Percentiles rank a stretch among this genome's conserved stretches.
These are phyloP conservation scores for Marasmius sp. DNA, from an alignment of 1,284 basidiomycete genomes.

Conservation along the genomic window DNA sequence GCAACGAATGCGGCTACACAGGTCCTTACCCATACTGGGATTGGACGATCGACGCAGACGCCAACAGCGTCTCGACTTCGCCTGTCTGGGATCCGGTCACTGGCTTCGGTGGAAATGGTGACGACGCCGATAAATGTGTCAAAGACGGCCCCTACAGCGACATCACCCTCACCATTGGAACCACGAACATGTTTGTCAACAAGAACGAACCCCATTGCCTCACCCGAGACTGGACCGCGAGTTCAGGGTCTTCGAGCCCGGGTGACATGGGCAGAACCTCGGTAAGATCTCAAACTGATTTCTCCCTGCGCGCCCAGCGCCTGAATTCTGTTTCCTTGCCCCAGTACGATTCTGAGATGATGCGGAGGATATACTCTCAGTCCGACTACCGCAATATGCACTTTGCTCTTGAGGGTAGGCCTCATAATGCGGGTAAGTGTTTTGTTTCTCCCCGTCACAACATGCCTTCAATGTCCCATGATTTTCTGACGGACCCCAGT, in stretches of 20 bases:
- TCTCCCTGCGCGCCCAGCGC: not conserved
- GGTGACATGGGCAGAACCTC: not conserved
- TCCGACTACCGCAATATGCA: not conserved
- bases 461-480: not conserved
- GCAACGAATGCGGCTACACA: not conserved
- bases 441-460: not conserved
- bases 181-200: not conserved
- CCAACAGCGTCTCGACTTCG: not conserved
- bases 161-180: not conserved
- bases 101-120: conserved; percentile 3
- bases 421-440: not conserved
- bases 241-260: no score
- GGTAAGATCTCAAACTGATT: not conserved
- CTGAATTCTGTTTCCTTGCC: no score
- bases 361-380: not conserved
- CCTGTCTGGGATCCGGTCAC: not conserved
- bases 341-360: not conserved
- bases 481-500: not conserved
- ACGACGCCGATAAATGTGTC: not conserved
- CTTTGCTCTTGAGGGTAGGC: not conserved
- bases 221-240: not conserved
- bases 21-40: conserved; percentile 3
- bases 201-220: not conserved
- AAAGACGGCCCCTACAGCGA: not conserved
- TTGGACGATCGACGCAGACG: conserved; percentile 2